These are phyloP conservation scores for Penicillium sp. DNA, from an alignment of 2,329 filamentous ascomycete species.

Conservation along the genomic window DNA sequence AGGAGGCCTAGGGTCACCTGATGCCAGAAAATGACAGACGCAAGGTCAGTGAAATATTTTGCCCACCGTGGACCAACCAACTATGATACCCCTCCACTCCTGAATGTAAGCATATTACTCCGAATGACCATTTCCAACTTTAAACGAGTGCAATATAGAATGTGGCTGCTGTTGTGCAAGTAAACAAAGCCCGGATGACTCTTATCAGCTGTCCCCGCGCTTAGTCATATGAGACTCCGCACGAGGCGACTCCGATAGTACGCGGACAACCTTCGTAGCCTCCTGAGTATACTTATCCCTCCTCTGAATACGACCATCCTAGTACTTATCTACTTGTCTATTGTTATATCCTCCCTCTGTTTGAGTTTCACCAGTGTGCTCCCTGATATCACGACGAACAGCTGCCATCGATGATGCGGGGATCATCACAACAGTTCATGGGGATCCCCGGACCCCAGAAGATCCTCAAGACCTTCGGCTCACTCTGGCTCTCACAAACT, in stretches of 20 bases:
- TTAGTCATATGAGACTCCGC: slow-evolving; percentile 7
- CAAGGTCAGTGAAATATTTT: not conserved
- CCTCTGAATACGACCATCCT: not conserved
- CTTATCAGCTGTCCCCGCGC: slow-evolving; percentile 4
- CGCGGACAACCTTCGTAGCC: not conserved
- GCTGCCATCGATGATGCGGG: slow-evolving; percentile 16
- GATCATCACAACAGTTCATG: slow-evolving; percentile 20
- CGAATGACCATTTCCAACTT: not conserved
- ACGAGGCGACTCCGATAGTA: not conserved
- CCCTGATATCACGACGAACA: not conserved
- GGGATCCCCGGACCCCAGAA: slow-evolving; percentile 36
- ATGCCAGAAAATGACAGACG: not conserved
- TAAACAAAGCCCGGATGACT: not conserved
- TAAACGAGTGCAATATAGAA: not conserved
- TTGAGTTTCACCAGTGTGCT: not conserved
- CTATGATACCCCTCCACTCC: slow-evolving; percentile 21
- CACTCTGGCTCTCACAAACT: slow-evolving; percentile 30
- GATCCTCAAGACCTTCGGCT: slow-evolving; percentile 34
- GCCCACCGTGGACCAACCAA: not conserved
- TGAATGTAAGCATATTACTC: not conserved
- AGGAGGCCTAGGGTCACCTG: not conserved
- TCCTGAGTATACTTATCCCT: not conserved
- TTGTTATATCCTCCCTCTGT: not conserved
- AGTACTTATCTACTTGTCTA: not conserved
- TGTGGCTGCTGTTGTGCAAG: not conserved